These are phyloP conservation scores for Apiospora koreana DNA, from an alignment of 2,329 filamentous ascomycete species.

Conservation along the genomic window DNA sequence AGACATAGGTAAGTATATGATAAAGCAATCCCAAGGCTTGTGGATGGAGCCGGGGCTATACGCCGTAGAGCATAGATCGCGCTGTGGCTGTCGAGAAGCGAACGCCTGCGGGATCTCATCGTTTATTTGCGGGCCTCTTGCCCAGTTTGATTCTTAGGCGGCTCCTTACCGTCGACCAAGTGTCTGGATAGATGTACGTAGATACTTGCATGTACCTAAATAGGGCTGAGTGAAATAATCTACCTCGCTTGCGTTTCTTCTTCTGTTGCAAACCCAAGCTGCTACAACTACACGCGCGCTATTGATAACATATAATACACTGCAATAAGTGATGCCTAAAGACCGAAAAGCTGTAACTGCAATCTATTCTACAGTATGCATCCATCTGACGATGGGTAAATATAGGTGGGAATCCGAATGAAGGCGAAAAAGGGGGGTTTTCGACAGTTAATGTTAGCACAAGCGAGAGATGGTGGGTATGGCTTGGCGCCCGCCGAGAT, in stretches of 20 bases:
- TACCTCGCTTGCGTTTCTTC: background rate
- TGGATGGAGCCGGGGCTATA: background rate
- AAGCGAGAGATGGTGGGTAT: background rate
- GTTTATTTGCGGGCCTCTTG: background rate
- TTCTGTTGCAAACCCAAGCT: background rate
- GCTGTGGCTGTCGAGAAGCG: background rate
- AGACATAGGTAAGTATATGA: background rate
- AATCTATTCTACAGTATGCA: background rate
- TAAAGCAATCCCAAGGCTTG: background rate
- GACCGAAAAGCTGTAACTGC: background rate
- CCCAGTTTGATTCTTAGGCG: background rate
- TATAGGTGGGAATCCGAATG: background rate
- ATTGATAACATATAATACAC: background rate
- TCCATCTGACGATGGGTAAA: background rate
- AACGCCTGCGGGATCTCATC: constrained; percentile 1
- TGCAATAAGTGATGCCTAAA: background rate
- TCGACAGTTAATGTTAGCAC: background rate
- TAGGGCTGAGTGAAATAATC: background rate
- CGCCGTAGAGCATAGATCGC: background rate
- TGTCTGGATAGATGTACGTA: background rate
- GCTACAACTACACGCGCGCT: background rate
- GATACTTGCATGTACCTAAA: background rate
- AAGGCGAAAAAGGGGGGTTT: background rate
- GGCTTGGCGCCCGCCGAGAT: constrained; percentile 3
- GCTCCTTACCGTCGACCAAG: background rate